phyloP scores from a whole-genome alignment of 139 green algal species.

The Volvox reticuliferus region DNA sequence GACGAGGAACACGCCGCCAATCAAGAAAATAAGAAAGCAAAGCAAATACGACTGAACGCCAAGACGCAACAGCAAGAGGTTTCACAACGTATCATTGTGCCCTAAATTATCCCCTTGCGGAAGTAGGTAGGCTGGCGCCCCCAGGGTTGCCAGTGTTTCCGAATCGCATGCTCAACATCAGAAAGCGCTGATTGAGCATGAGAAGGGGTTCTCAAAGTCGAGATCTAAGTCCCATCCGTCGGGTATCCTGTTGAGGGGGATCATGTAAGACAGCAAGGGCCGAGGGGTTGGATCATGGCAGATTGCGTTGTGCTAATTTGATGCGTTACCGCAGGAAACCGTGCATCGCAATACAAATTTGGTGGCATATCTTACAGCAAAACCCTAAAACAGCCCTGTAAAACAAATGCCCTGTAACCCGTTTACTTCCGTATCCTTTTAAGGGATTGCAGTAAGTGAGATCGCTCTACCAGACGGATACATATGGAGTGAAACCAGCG shows the following conservation, averaged over 20 bases:
- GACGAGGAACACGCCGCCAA: neutral
- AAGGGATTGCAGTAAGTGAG: no score
- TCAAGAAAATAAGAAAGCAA: neutral
- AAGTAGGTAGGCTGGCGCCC: neutral
- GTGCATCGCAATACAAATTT: no score
- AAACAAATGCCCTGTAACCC: no score
- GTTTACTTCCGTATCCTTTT: no score
- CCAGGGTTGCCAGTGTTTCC: neutral
- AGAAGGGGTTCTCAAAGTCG: slow-evolving; percentile 45
- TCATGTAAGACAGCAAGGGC: no score
- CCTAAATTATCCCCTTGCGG: neutral
- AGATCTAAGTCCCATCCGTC: slow-evolving; percentile 44
- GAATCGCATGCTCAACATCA: neutral
- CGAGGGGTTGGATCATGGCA: no score
- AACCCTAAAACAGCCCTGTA: no score
- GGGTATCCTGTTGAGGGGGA: slow-evolving; percentile 6
- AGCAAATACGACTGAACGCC: neutral
- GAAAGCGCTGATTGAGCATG: slow-evolving; percentile 41
- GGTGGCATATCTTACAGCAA: no score
- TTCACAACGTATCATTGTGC: neutral
- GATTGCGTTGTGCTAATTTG: no score
- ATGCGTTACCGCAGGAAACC: no score
- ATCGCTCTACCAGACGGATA: no score
- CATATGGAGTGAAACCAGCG: no score
- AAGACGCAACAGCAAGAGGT: neutral